phyloP scores from a whole-genome alignment of 495 filamentous ascomycete species.

The Daldinia concentrica region DNA sequence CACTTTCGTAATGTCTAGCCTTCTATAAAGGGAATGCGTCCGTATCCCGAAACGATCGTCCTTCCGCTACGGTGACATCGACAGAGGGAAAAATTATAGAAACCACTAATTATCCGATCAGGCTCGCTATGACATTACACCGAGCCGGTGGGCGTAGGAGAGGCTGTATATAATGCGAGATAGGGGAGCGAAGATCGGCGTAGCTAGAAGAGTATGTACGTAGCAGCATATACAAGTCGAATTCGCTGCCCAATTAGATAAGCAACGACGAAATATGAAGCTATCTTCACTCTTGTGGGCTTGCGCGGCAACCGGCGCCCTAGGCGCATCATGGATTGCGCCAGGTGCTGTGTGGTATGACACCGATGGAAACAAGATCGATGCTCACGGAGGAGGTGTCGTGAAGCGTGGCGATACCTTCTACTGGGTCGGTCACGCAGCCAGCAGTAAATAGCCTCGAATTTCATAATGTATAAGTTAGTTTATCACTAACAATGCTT shows the following conservation, averaged over 20 bases:
- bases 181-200: constrained; percentile 28
- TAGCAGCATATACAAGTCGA: constrained; percentile 4
- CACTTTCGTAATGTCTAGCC: constrained; percentile 15
- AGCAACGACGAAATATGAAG: constrained; percentile 33
- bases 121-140: constrained; percentile 34
- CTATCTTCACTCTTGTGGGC: constrained; percentile 34
- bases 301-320: constrained; percentile 22
- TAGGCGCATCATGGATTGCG: constrained; percentile 48
- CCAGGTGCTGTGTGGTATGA: constrained; percentile 52
- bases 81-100: constrained; percentile 23
- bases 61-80: constrained; percentile 33
- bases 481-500: constrained; percentile 20
- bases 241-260: constrained; percentile 12
- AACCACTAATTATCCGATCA: constrained; percentile 31
- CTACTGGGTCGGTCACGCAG: constrained; percentile 57
- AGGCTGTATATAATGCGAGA: constrained; percentile 30
- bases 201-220: constrained; percentile 4
- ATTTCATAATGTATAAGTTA: neutral
- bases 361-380: constrained; percentile 52
- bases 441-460: constrained; percentile 45
- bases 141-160: constrained; percentile 26
- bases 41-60: constrained; percentile 18
- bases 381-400: constrained; percentile 55
- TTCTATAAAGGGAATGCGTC: constrained; percentile 35
- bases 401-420: constrained; percentile 48